Evolutionary conservation across 352 stramenopile species (phyloP).

Genomic region (Pythium graminicola): DNA sequence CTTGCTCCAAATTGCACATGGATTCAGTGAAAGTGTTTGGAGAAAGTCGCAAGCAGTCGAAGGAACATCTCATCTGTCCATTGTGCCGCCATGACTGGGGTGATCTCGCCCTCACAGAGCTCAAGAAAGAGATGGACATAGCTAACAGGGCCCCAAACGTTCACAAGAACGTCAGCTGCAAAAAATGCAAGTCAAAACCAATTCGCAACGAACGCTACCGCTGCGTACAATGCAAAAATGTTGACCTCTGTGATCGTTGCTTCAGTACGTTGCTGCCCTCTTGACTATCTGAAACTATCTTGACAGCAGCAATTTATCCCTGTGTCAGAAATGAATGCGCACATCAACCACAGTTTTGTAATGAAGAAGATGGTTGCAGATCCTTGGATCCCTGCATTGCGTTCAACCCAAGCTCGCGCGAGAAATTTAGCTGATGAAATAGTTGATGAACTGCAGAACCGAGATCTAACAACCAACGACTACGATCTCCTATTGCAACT

Average conservation of each 20-base stretch:
- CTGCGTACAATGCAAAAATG: constrained; percentile 72
- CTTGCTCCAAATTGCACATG: not conserved
- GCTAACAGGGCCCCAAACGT: constrained; percentile 70
- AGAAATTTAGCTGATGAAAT: constrained; percentile 33
- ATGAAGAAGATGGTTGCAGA: constrained; percentile 59
- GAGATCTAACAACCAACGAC: constrained; percentile 80
- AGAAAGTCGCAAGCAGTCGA: constrained; percentile 70
- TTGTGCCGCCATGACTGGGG: constrained; percentile 81
- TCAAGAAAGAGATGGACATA: constrained; percentile 70
- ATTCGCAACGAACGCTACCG: constrained; percentile 75
- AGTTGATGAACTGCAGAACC: constrained; percentile 53
- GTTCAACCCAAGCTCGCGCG: constrained; percentile 19
- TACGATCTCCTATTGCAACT: constrained; percentile 74
- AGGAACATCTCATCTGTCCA: constrained; percentile 81
- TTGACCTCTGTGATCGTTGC: constrained; percentile 67
- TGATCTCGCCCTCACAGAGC: constrained; percentile 41
- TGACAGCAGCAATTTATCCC: not conserved
- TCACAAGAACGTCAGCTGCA: constrained; percentile 55
- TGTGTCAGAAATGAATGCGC: constrained; percentile 42
- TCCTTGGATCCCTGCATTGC: constrained; percentile 37
- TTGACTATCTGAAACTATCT: not conserved
- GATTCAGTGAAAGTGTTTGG: constrained; percentile 74
- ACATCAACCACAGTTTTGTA: constrained; percentile 66
- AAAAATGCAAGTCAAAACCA: constrained; percentile 69
- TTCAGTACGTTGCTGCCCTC: constrained; percentile 45